phyloP scores from a whole-genome alignment of 345 rosid species.

The Camelina hispida region DNA sequence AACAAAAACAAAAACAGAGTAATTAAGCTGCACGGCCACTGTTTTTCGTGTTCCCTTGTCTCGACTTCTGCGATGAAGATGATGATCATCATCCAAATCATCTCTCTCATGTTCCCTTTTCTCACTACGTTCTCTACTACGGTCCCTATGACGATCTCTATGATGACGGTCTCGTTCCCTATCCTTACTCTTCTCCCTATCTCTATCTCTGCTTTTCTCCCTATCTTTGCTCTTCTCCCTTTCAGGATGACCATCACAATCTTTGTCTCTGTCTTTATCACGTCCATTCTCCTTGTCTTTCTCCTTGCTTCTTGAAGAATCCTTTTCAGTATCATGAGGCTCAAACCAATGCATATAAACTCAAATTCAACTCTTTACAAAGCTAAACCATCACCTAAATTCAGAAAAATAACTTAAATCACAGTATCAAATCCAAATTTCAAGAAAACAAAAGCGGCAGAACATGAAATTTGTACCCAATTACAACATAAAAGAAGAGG shows the following conservation, averaged over 20 bases:
- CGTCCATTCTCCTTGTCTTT: slow-evolving; percentile 50
- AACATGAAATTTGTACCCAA: background rate
- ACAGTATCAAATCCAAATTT: background rate
- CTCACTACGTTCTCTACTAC: slow-evolving; percentile 68
- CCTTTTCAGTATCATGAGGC: slow-evolving; percentile 60
- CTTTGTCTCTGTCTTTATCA: slow-evolving; percentile 46
- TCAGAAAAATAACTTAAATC: background rate
- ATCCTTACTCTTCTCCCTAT: slow-evolving; percentile 36
- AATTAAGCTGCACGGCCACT: no score
- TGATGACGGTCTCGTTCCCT: slow-evolving; percentile 52
- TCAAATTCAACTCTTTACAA: background rate
- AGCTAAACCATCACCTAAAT: background rate
- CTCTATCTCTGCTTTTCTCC: slow-evolving; percentile 42
- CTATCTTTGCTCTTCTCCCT: slow-evolving; percentile 38
- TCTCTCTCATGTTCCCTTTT: slow-evolving; percentile 76
- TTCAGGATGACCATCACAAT: slow-evolving; percentile 18
- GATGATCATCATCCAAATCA: slow-evolving; percentile 68
- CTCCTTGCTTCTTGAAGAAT: slow-evolving; percentile 56
- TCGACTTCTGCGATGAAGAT: slow-evolving; percentile 47
- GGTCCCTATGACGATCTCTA: slow-evolving; percentile 65
- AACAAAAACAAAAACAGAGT: no score
- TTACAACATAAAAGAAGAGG: background rate
- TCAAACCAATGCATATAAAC: background rate
- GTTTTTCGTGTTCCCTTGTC: slow-evolving; percentile 27
- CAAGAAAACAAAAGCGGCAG: background rate